Conservation (phyloP, 1,284 basidiomycete genomes). For the Earliella scabrosa region DNA sequence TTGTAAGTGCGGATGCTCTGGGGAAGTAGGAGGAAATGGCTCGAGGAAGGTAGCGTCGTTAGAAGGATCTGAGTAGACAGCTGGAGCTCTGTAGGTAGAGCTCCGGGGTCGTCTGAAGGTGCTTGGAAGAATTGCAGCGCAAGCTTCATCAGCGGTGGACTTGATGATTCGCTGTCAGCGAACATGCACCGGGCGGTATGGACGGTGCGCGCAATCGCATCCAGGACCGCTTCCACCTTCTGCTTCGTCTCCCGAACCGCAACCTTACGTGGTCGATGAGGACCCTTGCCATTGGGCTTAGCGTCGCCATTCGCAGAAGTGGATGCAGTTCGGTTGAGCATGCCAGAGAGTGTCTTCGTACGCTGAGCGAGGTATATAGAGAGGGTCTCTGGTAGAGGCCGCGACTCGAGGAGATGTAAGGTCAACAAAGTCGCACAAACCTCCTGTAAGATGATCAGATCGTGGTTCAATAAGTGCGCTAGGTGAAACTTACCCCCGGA, state of each 20-base stretch:
- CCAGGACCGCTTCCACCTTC: slow-evolving; percentile 52
- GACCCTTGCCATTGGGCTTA: slow-evolving; percentile 19
- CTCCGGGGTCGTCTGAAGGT: slow-evolving; percentile 22
- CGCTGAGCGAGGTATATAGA: slow-evolving; percentile 75
- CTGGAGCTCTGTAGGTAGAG: slow-evolving; percentile 57
- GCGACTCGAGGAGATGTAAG: slow-evolving; percentile 83
- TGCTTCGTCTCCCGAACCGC: slow-evolving; percentile 55
- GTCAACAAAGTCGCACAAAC: slow-evolving; percentile 78
- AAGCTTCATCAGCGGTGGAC: slow-evolving; percentile 54
- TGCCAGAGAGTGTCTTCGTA: slow-evolving; percentile 59
- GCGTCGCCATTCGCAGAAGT: slow-evolving; percentile 40
- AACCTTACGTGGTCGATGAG: slow-evolving; percentile 34
- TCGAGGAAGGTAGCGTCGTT: slow-evolving; percentile 69
- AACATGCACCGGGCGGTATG: slow-evolving; percentile 58
- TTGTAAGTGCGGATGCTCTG: slow-evolving; percentile 66
- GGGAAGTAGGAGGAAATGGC: slow-evolving; percentile 71
- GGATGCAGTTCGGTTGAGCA: slow-evolving; percentile 40
- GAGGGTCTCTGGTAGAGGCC: slow-evolving; percentile 75
- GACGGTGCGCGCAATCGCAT: slow-evolving; percentile 61
- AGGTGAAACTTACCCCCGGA: slow-evolving; percentile 9
- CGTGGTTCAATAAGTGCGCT: no score
- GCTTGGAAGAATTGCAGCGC: slow-evolving; percentile 64
- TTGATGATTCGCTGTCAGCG: slow-evolving; percentile 33
- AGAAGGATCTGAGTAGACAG: slow-evolving; percentile 68
- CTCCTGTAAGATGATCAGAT: slow-evolving; percentile 48